Base-by-base conservation (phyloP, 768 basidiomycete species). In the Russula brevipes region DNA sequence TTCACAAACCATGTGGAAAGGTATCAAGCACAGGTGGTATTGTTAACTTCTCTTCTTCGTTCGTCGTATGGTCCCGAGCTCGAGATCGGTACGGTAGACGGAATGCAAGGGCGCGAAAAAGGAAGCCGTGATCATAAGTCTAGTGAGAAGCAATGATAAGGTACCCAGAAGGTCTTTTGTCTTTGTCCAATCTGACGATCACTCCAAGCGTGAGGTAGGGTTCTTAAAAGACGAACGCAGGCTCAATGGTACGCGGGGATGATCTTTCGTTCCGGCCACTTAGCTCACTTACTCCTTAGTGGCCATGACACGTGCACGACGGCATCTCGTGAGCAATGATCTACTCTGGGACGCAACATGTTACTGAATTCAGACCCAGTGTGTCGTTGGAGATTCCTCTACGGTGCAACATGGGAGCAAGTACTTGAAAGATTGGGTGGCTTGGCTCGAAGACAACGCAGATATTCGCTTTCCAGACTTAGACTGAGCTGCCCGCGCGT, bases 91-190 rank as follows among this genome's bases (percentile, higher is more conserved):
- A 92, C 89, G 0, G 94, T 98, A 1, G 97, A 98, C 71, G 94
- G 94, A 0, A 91, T 98, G 87, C 97, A 99, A 77, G 96, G 96
- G 0, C 84, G 97, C 54, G 96, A 99, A 73, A 39, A 93, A 93
- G 68, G 93, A 98, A 58, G 94, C 94, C 0, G 85, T 98, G 44
- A 84, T 98, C 30, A 90, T 99, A 57, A 91, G 85, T 67, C 82
- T 99, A 4, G 97, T 98, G 2, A 81, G 97, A 31, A 95, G 93
- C 68, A 99, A 98, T 69, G 86, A 89, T 57, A 85, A 82, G 75
- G 90, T 87, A 63, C 4, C 19, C 4, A n/a, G 31, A 35, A 12
- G 36, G 33, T 50, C 30, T 44, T 42, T 39, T 16, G 12, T 4
- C 16, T 30, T 5, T 56, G 65, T 52, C 47, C 68, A 60, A 11